These are phyloP conservation scores for Solanum appendiculatum DNA, from an alignment of 257 asterid species.

Conservation along the genomic window DNA sequence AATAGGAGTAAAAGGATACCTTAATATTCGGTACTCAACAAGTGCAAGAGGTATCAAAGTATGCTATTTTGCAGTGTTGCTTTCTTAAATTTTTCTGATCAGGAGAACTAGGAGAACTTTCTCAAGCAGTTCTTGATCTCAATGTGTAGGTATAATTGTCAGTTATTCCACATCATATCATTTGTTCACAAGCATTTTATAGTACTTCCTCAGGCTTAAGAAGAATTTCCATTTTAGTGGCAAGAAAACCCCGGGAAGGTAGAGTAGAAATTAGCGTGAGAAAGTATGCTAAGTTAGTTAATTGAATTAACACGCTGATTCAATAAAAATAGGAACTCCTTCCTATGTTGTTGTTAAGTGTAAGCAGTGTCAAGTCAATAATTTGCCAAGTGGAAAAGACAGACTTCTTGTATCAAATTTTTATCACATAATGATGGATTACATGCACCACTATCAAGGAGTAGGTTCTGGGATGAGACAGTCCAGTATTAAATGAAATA, in stretches of 20 bases:
- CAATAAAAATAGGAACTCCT: background rate
- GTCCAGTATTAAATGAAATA: background rate
- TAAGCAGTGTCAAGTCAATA: background rate
- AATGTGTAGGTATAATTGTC: background rate
- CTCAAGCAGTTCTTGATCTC: background rate
- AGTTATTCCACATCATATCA: background rate
- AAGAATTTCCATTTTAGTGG: background rate
- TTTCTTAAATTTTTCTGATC: background rate
- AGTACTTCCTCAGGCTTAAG: background rate
- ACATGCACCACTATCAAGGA: background rate
- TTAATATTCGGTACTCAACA: background rate
- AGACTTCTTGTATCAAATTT: background rate
- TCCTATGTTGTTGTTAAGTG: background rate
- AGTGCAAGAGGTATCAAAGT: background rate
- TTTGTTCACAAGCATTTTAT: background rate
- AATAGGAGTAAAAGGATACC: background rate
- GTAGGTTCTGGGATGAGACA: background rate
- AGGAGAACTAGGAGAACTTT: background rate
- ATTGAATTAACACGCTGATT: background rate
- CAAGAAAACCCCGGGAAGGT: background rate
- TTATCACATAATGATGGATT: background rate
- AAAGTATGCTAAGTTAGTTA: background rate
- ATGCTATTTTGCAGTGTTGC: background rate
- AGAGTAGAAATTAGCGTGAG: background rate
- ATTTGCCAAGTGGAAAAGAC: background rate